Evolutionary conservation across 1,284 basidiomycete species (phyloP).

Genomic region (Heterobasidion occidentale): DNA sequence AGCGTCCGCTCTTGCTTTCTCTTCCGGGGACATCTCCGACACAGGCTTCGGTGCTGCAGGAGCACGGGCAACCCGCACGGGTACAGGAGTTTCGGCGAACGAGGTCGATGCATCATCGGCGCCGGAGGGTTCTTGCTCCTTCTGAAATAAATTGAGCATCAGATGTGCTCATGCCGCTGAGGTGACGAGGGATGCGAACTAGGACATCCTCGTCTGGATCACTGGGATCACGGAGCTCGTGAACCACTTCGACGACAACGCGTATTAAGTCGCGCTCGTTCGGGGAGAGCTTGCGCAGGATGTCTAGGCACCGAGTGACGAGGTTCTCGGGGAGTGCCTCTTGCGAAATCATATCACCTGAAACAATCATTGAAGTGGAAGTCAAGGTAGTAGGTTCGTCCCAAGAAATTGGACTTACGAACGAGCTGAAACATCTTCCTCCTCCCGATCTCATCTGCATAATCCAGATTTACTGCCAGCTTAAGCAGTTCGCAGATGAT

Average conservation of each 20-base stretch:
- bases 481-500: constrained; percentile 78
- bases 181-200: not conserved
- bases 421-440: constrained; percentile 88
- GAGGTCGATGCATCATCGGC: constrained; percentile 28
- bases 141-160: not conserved
- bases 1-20: constrained; percentile 53
- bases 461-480: constrained; percentile 82
- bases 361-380: not conserved
- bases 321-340: constrained; percentile 72
- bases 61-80: constrained; percentile 18
- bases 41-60: constrained; percentile 32
- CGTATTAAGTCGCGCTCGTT: constrained; percentile 90
- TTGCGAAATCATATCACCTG: constrained; percentile 84
- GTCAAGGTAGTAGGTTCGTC: too few relatives aligned
- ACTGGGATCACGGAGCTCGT: constrained; percentile 70
- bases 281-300: constrained; percentile 78
- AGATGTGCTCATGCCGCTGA: not conserved
- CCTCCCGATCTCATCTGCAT: constrained; percentile 91
- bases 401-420: constrained; percentile 38
- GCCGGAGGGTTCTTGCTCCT: constrained; percentile 23
- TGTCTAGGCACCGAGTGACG: constrained; percentile 80
- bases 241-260: constrained; percentile 90
- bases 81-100: constrained; percentile 25
- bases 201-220: constrained; percentile 32
- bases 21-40: constrained; percentile 48